These are phyloP conservation scores for Macadamia tetraphylla DNA, from an alignment of 164 flowering plant genomes.

Conservation along the genomic window DNA sequence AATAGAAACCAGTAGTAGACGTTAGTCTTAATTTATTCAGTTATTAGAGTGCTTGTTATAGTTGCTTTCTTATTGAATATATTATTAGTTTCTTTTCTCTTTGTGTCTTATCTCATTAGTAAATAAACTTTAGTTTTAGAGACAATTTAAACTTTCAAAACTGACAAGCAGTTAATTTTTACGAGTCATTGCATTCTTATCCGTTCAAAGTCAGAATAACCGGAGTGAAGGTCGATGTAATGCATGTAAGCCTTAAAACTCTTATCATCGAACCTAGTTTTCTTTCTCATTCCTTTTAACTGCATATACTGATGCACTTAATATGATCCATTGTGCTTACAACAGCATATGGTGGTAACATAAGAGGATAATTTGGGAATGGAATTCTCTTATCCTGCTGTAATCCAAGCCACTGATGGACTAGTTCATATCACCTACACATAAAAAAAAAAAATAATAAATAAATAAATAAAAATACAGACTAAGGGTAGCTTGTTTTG, in stretches of 20 bases:
- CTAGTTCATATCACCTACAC: conserved; percentile 71
- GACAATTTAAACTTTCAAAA: too few relatives aligned
- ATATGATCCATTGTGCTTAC: too few relatives aligned
- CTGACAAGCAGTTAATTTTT: conserved; percentile 54
- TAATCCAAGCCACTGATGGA: conserved; percentile 66
- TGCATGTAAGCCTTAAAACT: conserved; percentile 44
- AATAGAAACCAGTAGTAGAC: too few relatives aligned
- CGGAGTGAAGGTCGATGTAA: conserved; percentile 86
- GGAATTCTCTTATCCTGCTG: conserved; percentile 97
- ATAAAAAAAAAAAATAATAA: conserved; percentile 24
- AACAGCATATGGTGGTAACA: conserved; percentile 24
- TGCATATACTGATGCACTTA: too few relatives aligned
- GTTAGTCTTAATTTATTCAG: too few relatives aligned
- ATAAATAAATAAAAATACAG: conserved; percentile 35
- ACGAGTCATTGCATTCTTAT: conserved; percentile 74
- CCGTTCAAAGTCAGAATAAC: conserved; percentile 61
- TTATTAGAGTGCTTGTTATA: too few relatives aligned
- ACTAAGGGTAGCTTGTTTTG: conserved; percentile 43
- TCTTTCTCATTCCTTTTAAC: too few relatives aligned
- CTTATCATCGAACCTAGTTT: too few relatives aligned
- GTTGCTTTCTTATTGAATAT: too few relatives aligned
- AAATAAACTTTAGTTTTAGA: too few relatives aligned
- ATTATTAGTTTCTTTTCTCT: too few relatives aligned
- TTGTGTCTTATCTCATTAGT: too few relatives aligned
- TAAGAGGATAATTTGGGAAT: conserved; percentile 56